Percentiles rank a stretch among this genome's conserved stretches.
Conservation (phyloP, 2,329 filamentous ascomycete species). For the Lachnellula cervina region DNA sequence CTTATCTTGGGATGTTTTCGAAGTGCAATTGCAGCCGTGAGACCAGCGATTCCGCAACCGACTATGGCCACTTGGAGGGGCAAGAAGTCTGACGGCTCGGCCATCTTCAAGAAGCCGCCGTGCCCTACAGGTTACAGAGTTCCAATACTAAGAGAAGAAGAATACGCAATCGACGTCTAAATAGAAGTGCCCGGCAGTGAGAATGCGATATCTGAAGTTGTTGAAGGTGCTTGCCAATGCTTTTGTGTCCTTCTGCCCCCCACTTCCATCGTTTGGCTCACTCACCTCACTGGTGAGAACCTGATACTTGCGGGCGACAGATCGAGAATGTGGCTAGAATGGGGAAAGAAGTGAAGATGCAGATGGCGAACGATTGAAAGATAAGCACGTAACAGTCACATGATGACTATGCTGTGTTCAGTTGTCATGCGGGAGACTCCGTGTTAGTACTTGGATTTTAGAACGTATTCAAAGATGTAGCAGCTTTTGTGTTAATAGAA, state of each 20-base stretch:
- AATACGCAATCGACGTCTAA: neutral
- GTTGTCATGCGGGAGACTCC: too few species aligned
- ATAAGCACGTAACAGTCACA: conserved; percentile 7
- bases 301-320: neutral
- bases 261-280: neutral
- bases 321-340: conserved; percentile 32
- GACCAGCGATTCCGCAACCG: conserved; percentile 36
- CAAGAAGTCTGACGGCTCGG: neutral
- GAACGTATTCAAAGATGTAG: too few species aligned
- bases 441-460: too few species aligned
- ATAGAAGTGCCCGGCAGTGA: too few species aligned
- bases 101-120: neutral
- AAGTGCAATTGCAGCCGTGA: conserved; percentile 35
- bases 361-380: conserved; percentile 14
- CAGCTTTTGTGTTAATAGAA: too few species aligned
- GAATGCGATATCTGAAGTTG: too few species aligned
- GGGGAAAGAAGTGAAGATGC: conserved; percentile 30
- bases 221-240: neutral
- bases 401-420: neutral
- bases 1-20: conserved; percentile 28
- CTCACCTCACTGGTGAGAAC: neutral
- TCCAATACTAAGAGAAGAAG: neutral
- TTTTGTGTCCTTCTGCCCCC: neutral
- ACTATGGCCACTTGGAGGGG: conserved; percentile 29
- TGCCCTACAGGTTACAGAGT: neutral